Conservation (phyloP, 805 yeast species). For the Schwanniomyces vanrijiae region DNA sequence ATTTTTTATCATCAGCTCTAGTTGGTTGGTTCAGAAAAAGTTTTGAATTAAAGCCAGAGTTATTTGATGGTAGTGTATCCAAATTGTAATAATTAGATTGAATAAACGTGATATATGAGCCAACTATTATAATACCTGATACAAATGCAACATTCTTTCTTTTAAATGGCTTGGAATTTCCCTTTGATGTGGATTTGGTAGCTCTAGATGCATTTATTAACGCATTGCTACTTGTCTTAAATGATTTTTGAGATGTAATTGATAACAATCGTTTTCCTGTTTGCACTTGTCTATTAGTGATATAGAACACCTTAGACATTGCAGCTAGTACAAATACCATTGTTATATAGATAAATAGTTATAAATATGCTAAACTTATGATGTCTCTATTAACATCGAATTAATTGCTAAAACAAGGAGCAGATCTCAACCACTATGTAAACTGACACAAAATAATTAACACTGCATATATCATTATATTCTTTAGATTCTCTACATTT, state of each 20-base stretch:
- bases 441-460: not conserved
- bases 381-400: not conserved
- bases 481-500: not conserved
- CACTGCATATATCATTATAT: not conserved
- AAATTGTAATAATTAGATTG: conserved; percentile 41
- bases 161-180: conserved; percentile 16
- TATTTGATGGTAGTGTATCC: conserved; percentile 33
- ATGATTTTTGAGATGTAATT: conserved; percentile 10
- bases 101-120: conserved; percentile 40
- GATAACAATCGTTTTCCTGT: conserved; percentile 15
- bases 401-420: not conserved
- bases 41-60: conserved; percentile 13
- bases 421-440: not conserved
- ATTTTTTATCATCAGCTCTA: conserved; percentile 17
- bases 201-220: conserved; percentile 5
- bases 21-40: conserved; percentile 11
- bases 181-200: conserved; percentile 3
- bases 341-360: not conserved
- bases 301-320: conserved; percentile 18
- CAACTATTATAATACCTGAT: conserved; percentile 43
- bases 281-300: conserved; percentile 14
- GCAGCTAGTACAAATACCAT: conserved; percentile 24
- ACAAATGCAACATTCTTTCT: conserved; percentile 39
- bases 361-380: not conserved
- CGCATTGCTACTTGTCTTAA: conserved; percentile 10